Percentiles rank a stretch among this genome's conserved stretches.
Evolutionary conservation across 805 yeast genomes (phyloP).

Genomic region (Lachancea nothofagi): DNA sequence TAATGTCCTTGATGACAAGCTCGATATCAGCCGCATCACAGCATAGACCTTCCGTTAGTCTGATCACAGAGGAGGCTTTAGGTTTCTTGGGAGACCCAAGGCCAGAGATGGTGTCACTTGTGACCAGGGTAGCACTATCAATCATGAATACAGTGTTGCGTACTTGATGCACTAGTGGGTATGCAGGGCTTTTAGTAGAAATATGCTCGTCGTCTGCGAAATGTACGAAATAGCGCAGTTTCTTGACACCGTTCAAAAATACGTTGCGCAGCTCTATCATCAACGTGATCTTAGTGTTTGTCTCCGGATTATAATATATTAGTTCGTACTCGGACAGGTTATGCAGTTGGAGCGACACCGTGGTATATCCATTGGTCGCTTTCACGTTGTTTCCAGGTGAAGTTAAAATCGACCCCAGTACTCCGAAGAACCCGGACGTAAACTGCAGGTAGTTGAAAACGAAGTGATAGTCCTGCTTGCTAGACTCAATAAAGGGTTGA

Average conservation of each 20-base stretch:
- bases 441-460: constrained; percentile 33
- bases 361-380: constrained; percentile 13
- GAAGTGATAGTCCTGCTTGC: constrained; percentile 29
- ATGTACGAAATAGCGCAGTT: constrained; percentile 27
- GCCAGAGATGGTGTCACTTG: constrained; percentile 5
- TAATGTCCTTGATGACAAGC: constrained; percentile 25
- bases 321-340: constrained; percentile 29
- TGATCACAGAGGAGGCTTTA: constrained; percentile 17
- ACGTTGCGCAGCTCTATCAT: constrained; percentile 28
- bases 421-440: constrained; percentile 18
- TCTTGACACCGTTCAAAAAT: constrained; percentile 23
- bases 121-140: constrained; percentile 11
- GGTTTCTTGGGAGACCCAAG: constrained; percentile 9
- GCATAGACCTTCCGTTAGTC: constrained; percentile 28
- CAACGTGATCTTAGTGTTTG: constrained; percentile 25
- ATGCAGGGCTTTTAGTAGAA: constrained; percentile 24
- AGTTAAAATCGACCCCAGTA: constrained; percentile 3
- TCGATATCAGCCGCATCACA: constrained; percentile 30
- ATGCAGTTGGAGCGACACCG: constrained; percentile 26
- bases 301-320: constrained; percentile 24
- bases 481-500: constrained; percentile 29
- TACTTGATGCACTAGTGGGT: constrained; percentile 28
- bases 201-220: constrained; percentile 30
- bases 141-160: constrained; percentile 28
- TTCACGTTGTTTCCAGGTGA: not conserved